Conservation (phyloP, 2,329 filamentous ascomycete genomes). For the Lasiodiplodia sp. region DNA sequence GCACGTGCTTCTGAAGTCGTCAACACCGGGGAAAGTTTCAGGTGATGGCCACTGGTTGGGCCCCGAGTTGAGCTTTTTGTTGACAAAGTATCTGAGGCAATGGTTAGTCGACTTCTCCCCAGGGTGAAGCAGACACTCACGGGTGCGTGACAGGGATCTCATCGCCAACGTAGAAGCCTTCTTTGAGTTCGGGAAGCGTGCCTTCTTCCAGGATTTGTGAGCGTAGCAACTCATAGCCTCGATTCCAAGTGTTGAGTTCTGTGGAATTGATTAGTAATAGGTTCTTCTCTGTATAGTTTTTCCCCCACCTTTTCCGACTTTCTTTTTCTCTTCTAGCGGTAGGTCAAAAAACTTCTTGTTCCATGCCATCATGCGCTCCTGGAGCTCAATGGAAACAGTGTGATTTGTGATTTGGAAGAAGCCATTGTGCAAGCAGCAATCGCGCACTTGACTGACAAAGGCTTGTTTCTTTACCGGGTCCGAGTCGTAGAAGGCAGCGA, state of each 20-base stretch:
- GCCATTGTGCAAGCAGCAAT: conserved; percentile 47
- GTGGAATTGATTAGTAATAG: neutral
- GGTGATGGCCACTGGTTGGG: conserved; percentile 52
- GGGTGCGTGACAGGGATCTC: conserved; percentile 50
- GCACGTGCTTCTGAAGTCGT: conserved; percentile 48
- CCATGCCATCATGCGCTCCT: conserved; percentile 48
- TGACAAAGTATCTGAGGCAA: conserved; percentile 39
- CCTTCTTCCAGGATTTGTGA: conserved; percentile 53
- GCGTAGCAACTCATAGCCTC: conserved; percentile 53
- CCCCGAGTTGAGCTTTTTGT: conserved; percentile 49
- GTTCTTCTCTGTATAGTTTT: neutral
- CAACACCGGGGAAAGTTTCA: conserved; percentile 30
- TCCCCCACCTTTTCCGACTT: conserved; percentile 46
- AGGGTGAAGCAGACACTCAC: neutral
- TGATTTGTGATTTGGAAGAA: conserved; percentile 58
- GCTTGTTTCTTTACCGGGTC: conserved; percentile 37
- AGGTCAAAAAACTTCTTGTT: conserved; percentile 52
- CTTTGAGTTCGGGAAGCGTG: conserved; percentile 53
- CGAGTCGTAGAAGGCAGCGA: conserved; percentile 37
- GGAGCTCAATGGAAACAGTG: conserved; percentile 47
- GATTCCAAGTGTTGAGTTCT: conserved; percentile 51
- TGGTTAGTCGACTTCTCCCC: neutral
- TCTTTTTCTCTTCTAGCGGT: conserved; percentile 51
- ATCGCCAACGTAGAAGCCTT: conserved; percentile 53
- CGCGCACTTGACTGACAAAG: conserved; percentile 40